These are phyloP conservation scores for Zygoascus biomembranicola DNA, from an alignment of 805 yeast genomes.

Conservation along the genomic window DNA sequence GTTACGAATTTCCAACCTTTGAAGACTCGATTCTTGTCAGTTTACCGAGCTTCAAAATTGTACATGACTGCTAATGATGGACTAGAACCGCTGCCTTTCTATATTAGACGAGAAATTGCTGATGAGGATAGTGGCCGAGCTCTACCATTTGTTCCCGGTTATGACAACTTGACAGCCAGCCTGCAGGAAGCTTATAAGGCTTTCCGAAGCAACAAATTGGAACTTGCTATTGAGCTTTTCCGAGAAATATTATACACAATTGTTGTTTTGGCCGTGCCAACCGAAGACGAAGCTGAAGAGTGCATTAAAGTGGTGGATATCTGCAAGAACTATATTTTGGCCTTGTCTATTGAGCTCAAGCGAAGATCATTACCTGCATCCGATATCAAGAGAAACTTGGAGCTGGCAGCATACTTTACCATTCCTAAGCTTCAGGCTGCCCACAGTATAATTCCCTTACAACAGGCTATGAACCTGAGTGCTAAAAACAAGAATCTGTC, in stretches of 20 bases:
- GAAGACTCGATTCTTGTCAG: slow-evolving; percentile 71
- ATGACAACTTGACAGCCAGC: slow-evolving; percentile 51
- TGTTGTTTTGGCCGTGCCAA: slow-evolving; percentile 60
- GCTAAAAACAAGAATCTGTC: slow-evolving; percentile 83
- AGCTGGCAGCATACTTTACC: slow-evolving; percentile 93
- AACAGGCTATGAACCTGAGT: slow-evolving; percentile 91
- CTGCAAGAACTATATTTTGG: slow-evolving; percentile 86
- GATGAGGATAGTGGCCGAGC: slow-evolving; percentile 30
- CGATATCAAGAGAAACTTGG: slow-evolving; percentile 74
- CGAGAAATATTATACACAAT: slow-evolving; percentile 71
- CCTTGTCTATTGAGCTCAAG: slow-evolving; percentile 80
- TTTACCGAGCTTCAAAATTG: slow-evolving; percentile 72
- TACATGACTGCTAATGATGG: slow-evolving; percentile 68
- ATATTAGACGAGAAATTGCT: slow-evolving; percentile 58
- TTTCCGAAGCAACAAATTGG: slow-evolving; percentile 78
- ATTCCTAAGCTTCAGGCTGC: slow-evolving; percentile 71
- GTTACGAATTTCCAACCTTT: slow-evolving; percentile 81
- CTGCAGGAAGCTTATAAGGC: slow-evolving; percentile 69
- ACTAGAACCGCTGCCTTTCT: slow-evolving; percentile 60
- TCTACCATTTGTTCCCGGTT: slow-evolving; percentile 70
- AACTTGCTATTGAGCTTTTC: slow-evolving; percentile 72
- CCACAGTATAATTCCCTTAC: slow-evolving; percentile 80
- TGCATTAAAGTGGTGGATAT: slow-evolving; percentile 61
- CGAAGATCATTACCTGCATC: slow-evolving; percentile 70
- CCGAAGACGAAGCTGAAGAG: slow-evolving; percentile 67